Percentiles rank a stretch among this genome's conserved stretches.
Conservation (phyloP, 495 filamentous ascomycete species). For the Xylaria acuta region DNA sequence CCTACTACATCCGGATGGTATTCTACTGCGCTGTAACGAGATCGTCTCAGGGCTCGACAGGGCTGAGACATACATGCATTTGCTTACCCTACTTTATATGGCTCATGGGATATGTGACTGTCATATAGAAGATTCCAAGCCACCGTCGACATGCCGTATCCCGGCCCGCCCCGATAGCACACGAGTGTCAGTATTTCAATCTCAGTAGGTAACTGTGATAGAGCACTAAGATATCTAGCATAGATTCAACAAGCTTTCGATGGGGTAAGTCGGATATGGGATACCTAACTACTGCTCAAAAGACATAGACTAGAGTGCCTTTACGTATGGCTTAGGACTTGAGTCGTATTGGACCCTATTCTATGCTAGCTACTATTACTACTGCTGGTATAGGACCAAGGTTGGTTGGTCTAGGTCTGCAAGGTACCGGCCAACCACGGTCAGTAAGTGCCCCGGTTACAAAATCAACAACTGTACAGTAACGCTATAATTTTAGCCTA, state of each 20-base stretch:
- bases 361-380: background rate
- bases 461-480: conserved; percentile 14
- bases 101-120: background rate
- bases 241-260: background rate
- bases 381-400: background rate
- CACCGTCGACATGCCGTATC: background rate
- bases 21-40: conserved; percentile 14
- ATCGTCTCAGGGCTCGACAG: conserved; percentile 32
- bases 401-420: conserved; percentile 18
- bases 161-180: conserved; percentile 10
- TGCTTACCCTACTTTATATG: background rate
- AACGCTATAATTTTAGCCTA: conserved; percentile 21
- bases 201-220: background rate
- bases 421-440: conserved; percentile 16
- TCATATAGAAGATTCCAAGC: background rate
- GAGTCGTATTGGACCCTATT: background rate
- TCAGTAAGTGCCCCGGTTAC: background rate
- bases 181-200: background rate
- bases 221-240: background rate
- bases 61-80: conserved; percentile 37
- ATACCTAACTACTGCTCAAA: background rate
- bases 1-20: background rate
- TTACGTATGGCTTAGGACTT: background rate
- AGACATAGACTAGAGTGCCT: background rate
- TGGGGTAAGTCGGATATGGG: background rate